Conservation (phyloP, 75 land plant genomes). For the Pinus albicaulis region DNA sequence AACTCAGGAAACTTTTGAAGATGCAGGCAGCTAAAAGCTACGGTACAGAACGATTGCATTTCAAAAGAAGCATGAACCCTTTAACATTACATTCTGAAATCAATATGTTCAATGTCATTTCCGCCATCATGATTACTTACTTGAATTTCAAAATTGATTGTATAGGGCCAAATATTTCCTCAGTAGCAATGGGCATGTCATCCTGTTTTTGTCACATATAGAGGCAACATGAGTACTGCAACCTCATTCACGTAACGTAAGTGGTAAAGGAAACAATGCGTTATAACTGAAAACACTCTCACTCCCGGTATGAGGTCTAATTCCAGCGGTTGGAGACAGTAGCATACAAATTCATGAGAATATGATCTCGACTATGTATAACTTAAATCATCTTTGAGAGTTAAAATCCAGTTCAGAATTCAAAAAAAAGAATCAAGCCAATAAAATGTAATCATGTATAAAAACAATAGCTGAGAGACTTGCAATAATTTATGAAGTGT, state of each 20-base stretch:
- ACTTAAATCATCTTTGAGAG: too few relatives aligned
- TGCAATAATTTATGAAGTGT: background rate
- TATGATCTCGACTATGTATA: too few relatives aligned
- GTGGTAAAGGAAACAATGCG: background rate
- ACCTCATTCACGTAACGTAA: background rate
- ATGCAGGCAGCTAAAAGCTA: background rate
- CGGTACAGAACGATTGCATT: too few relatives aligned
- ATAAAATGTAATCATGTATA: background rate
- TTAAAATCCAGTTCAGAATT: too few relatives aligned
- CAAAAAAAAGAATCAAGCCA: background rate
- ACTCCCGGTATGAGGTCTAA: background rate
- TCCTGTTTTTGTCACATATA: slow-evolving; percentile 27
- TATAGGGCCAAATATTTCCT: slow-evolving; percentile 59
- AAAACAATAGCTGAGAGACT: background rate
- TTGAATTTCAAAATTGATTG: slow-evolving; percentile 44
- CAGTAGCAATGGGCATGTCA: slow-evolving; percentile 35
- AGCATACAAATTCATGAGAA: background rate
- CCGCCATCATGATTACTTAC: slow-evolving; percentile 3
- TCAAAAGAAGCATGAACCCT: too few relatives aligned
- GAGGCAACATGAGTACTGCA: background rate
- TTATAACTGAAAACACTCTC: background rate
- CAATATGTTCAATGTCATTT: background rate
- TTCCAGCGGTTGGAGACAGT: background rate
- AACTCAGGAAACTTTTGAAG: background rate
- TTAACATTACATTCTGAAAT: background rate